A percentile compares a stretch with the other conserved stretches of the same genome.
Conservation (phyloP, 305 asterid genomes). For the Fraxinus baroniana region DNA sequence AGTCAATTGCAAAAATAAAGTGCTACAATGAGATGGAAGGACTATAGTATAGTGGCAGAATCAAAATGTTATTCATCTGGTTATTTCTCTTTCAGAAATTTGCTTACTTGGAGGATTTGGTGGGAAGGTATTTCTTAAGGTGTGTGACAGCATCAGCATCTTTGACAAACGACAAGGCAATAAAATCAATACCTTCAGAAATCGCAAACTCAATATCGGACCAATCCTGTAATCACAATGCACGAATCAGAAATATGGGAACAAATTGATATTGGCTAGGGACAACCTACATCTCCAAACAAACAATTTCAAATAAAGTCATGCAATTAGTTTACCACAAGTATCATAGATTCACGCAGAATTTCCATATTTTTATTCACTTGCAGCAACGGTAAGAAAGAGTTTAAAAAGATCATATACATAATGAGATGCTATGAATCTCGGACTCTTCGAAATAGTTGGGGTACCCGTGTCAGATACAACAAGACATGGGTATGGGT, state of each 20-base stretch:
- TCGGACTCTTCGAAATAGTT: too few species aligned
- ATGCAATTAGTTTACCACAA: neutral
- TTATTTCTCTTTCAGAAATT: neutral
- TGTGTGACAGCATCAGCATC: conserved; percentile 61
- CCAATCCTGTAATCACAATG: conserved; percentile 57
- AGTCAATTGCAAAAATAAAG: neutral
- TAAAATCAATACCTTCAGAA: conserved; percentile 74
- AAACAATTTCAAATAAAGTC: neutral
- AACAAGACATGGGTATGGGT: too few species aligned
- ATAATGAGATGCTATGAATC: neutral
- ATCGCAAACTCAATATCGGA: conserved; percentile 72
- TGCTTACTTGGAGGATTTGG: conserved; percentile 53
- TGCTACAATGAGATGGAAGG: neutral
- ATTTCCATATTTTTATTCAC: neutral
- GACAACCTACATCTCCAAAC: neutral
- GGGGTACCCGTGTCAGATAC: too few species aligned
- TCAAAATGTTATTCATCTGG: neutral
- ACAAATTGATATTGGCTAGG: neutral
- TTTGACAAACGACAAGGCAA: conserved; percentile 82
- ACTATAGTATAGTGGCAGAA: neutral
- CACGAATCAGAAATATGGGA: neutral
- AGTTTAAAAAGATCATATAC: neutral
- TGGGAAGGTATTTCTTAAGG: conserved; percentile 56
- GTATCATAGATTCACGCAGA: neutral
- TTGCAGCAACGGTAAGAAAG: neutral